A percentile compares a stretch with the other conserved stretches of the same genome.
These are phyloP conservation scores for Adansonia grandidieri DNA, from an alignment of 441 rosid genomes.

Conservation along the genomic window DNA sequence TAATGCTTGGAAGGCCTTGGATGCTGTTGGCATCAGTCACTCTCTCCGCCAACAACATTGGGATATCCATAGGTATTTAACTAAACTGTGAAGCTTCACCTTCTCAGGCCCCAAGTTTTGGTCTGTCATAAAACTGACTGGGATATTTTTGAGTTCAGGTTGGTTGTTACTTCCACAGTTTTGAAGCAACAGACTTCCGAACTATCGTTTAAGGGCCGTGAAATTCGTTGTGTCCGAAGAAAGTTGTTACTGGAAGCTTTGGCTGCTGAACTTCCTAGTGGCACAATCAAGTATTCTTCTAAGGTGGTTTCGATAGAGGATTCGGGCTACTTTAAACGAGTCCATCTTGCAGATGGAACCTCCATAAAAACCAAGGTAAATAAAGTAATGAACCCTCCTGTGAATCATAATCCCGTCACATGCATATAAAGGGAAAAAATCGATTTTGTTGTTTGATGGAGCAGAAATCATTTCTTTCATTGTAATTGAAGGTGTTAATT, in stretches of 20 bases:
- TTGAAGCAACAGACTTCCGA: not conserved
- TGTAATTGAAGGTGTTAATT: slow-evolving; percentile 23
- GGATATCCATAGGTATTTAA: slow-evolving; percentile 42
- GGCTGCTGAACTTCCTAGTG: slow-evolving; percentile 57
- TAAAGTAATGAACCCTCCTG: not conserved
- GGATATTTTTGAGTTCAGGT: not conserved
- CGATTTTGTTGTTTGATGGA: not conserved
- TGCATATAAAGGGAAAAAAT: too few relatives aligned
- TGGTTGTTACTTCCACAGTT: not conserved
- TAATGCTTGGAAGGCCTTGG: slow-evolving; percentile 83
- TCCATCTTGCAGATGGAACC: slow-evolving; percentile 71
- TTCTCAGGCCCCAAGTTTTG: not conserved
- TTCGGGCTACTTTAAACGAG: slow-evolving; percentile 48
- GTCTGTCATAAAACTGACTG: not conserved
- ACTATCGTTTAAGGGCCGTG: slow-evolving; percentile 29
- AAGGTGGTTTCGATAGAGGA: slow-evolving; percentile 67
- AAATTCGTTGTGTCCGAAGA: slow-evolving; percentile 60
- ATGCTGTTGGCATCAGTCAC: slow-evolving; percentile 57
- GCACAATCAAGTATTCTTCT: slow-evolving; percentile 68
- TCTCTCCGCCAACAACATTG: slow-evolving; percentile 51
- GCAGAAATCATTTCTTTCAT: not conserved
- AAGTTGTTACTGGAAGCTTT: slow-evolving; percentile 59
- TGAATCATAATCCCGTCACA: too few relatives aligned
- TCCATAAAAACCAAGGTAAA: slow-evolving; percentile 65
- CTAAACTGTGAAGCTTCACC: not conserved